These are phyloP conservation scores for Aquilaria malaccensis DNA, from an alignment of 345 rosid genomes.

Conservation along the genomic window DNA sequence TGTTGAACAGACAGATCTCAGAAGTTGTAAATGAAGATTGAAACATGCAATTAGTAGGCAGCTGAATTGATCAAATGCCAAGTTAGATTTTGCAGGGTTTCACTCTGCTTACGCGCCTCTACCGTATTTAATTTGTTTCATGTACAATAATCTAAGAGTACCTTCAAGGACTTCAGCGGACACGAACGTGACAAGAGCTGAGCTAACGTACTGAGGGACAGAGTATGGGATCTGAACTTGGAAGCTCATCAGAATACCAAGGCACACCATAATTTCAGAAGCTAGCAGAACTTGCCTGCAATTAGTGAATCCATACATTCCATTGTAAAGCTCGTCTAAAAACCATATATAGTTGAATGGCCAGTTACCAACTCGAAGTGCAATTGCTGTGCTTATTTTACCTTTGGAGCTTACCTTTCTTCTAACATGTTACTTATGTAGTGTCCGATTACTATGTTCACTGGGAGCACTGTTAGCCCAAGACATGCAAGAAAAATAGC, in stretches of 20 bases:
- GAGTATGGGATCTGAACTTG: slow-evolving; percentile 35
- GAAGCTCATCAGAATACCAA: slow-evolving; percentile 51
- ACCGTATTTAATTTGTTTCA: too few species aligned
- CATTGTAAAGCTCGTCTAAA: too few species aligned
- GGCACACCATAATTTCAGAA: slow-evolving; percentile 49
- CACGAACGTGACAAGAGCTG: slow-evolving; percentile 43
- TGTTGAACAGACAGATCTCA: neutral
- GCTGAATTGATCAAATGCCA: too few species aligned
- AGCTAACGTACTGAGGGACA: slow-evolving; percentile 39
- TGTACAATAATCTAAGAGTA: slow-evolving; percentile 1
- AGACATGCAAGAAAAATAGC: slow-evolving; percentile 71
- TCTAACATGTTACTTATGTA: slow-evolving; percentile 80
- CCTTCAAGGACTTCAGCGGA: slow-evolving; percentile 65
- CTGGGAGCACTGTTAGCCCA: slow-evolving; percentile 79
- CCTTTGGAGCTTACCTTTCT: slow-evolving; percentile 43
- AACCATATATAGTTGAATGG: too few species aligned
- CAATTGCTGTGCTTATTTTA: neutral
- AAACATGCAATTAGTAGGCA: too few species aligned
- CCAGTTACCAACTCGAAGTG: neutral
- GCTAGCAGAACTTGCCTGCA: slow-evolving; percentile 73
- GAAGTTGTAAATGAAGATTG: neutral
- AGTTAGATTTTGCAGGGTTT: too few species aligned
- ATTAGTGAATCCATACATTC: neutral
- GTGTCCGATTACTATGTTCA: slow-evolving; percentile 61
- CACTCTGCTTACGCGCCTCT: too few species aligned